Evolutionary conservation across 768 basidiomycete species (phyloP).

Genomic region (Lenzites betulinus): DNA sequence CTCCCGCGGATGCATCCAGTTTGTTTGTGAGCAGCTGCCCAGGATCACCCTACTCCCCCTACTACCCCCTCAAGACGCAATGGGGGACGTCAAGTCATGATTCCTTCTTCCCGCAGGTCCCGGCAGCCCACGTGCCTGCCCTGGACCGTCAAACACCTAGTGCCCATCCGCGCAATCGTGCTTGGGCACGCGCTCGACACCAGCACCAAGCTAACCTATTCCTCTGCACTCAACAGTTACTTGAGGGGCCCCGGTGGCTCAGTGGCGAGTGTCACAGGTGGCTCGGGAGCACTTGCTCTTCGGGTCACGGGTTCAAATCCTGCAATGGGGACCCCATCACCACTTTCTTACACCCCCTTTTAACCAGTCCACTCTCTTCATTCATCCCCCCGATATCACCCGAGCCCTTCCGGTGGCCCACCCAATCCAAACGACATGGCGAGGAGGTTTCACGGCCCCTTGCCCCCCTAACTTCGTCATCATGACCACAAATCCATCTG

Average conservation of each 20-base stretch:
- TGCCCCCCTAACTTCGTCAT: no score
- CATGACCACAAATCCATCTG: no score
- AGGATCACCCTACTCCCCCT: background rate
- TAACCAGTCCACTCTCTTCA: no score
- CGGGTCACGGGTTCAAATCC: no score
- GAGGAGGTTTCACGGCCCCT: no score
- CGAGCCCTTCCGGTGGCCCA: no score
- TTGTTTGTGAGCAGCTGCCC: background rate
- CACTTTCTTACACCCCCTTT: no score
- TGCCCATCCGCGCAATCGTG: conserved; percentile 35
- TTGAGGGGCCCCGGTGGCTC: conserved; percentile 13
- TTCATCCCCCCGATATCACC: no score
- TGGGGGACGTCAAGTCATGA: conserved; percentile 31
- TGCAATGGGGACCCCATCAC: no score
- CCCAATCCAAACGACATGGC: no score
- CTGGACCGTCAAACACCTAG: conserved; percentile 39
- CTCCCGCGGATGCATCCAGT: conserved; percentile 11
- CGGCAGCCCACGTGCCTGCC: conserved; percentile 35
- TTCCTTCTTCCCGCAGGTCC: conserved; percentile 12
- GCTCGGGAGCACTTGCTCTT: no score
- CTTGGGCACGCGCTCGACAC: conserved; percentile 36
- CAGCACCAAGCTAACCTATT: conserved; percentile 30
- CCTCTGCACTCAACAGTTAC: conserved; percentile 41
- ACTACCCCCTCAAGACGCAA: conserved; percentile 25
- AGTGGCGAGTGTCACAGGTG: no score